phyloP scores from a whole-genome alignment of 2,329 filamentous ascomycete species.

The Pseudocercospora crystallina region DNA sequence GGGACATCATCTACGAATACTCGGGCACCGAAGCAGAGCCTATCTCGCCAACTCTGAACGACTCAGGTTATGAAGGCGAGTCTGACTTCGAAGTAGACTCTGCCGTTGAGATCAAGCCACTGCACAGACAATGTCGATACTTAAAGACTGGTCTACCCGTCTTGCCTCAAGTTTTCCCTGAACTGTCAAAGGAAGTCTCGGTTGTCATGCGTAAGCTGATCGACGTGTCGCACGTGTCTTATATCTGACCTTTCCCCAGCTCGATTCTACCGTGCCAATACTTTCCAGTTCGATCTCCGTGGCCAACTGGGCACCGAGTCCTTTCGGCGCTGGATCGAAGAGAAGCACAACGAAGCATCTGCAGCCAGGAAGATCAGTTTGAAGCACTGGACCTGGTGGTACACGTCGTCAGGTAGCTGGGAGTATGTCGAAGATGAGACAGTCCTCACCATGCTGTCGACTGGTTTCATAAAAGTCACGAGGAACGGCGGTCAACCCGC shows the following conservation, averaged over 20 bases:
- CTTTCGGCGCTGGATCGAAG: slow-evolving; percentile 13
- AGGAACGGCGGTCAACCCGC: slow-evolving; percentile 9
- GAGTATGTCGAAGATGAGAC: slow-evolving; percentile 16
- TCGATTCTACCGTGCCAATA: slow-evolving; percentile 16
- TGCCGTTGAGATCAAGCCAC: too few species aligned
- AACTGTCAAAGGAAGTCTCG: too few species aligned
- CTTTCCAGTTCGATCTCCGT: slow-evolving; percentile 21
- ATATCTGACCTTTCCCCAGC: background rate
- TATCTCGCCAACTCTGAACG: slow-evolving; percentile 3
- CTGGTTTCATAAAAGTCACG: slow-evolving; percentile 12
- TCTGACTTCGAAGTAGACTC: too few species aligned
- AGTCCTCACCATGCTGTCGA: slow-evolving; percentile 8
- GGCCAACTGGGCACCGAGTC: slow-evolving; percentile 1
- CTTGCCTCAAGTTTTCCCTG: slow-evolving; percentile 5
- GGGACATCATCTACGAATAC: slow-evolving; percentile 17
- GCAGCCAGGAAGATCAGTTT: slow-evolving; percentile 16
- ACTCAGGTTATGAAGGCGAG: too few species aligned
- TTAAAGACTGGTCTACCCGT: slow-evolving; percentile 12
- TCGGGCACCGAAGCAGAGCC: slow-evolving; percentile 5
- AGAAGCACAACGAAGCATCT: slow-evolving; percentile 11
- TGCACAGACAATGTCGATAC: background rate
- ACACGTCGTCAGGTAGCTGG: slow-evolving; percentile 12
- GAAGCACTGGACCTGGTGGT: slow-evolving; percentile 21
- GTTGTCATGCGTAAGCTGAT: background rate
- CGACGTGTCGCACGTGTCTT: background rate